Evolutionary conservation across 176 grass and related monocot genomes (phyloP).

Genomic region (Elymus sibiricus): DNA sequence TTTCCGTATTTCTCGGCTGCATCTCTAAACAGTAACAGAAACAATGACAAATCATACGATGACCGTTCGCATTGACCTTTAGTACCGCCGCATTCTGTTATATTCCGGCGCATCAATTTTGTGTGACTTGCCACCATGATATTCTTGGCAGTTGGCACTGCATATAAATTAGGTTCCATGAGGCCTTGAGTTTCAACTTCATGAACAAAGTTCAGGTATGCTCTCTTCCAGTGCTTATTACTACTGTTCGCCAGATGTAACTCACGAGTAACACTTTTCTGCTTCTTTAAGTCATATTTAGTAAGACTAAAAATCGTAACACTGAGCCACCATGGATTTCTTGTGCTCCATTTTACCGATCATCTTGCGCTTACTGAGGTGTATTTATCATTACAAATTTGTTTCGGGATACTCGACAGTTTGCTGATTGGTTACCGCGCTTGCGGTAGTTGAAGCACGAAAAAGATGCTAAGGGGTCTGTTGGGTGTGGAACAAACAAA

Average conservation of each 20-base stretch:
- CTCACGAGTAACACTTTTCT: not conserved
- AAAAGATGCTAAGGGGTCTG: constrained; percentile 45
- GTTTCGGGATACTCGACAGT: constrained; percentile 3
- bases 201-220: constrained; percentile 28
- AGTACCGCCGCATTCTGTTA: constrained; percentile 1
- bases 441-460: constrained; percentile 34
- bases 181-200: constrained; percentile 34
- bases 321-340: not conserved
- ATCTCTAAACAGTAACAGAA: constrained; percentile 5
- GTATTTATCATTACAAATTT: not conserved
- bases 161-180: constrained; percentile 16
- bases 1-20: constrained; percentile 1
- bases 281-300: constrained; percentile 3
- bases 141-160: constrained; percentile 12
- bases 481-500: constrained; percentile 45
- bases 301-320: not conserved
- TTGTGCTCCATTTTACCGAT: not conserved
- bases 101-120: constrained; percentile 35
- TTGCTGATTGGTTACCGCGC: constrained; percentile 27
- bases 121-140: constrained; percentile 39
- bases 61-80: constrained; percentile 30
- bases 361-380: not conserved
- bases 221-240: constrained; percentile 16
- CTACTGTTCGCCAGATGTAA: constrained; percentile 6
- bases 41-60: constrained; percentile 24